Evolutionary conservation across 352 stramenopile genomes (phyloP).

Genomic region (Phytopythium delawarense): DNA sequence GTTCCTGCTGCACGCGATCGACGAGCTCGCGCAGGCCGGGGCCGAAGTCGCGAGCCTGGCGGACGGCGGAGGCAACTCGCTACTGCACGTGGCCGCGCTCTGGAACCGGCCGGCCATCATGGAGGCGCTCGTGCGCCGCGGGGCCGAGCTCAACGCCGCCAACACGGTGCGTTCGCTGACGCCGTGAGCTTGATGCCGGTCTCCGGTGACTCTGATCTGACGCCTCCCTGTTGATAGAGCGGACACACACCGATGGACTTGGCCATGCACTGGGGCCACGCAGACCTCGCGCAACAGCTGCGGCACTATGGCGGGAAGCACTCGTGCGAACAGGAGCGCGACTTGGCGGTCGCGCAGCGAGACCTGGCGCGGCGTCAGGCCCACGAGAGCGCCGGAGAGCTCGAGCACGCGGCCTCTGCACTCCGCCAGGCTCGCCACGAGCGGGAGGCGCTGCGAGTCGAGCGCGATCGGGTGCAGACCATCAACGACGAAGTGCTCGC

Average conservation of each 20-base stretch:
- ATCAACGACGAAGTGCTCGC: constrained; percentile 14
- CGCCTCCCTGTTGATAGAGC: constrained; percentile 7
- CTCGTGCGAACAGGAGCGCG: constrained; percentile 50
- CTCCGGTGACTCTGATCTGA: too few species aligned
- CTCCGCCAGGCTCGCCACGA: constrained; percentile 40
- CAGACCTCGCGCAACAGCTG: constrained; percentile 47
- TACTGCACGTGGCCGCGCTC: constrained; percentile 42
- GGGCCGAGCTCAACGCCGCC: constrained; percentile 35
- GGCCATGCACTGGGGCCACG: constrained; percentile 52
- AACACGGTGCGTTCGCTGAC: constrained; percentile 20
- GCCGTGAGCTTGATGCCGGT: neutral
- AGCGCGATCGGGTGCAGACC: constrained; percentile 35
- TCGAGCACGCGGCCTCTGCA: constrained; percentile 24
- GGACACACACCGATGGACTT: constrained; percentile 51
- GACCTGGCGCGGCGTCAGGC: constrained; percentile 37
- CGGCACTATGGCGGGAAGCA: constrained; percentile 57
- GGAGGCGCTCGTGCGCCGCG: constrained; percentile 42
- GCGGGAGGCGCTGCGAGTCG: constrained; percentile 43
- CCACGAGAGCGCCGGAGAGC: constrained; percentile 28
- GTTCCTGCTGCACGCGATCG: constrained; percentile 35
- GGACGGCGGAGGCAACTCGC: constrained; percentile 40
- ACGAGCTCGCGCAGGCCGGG: constrained; percentile 25
- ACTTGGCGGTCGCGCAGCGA: constrained; percentile 48
- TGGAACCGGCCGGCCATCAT: constrained; percentile 50
- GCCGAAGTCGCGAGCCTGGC: constrained; percentile 20